Percentiles rank a stretch among this genome's conserved stretches.
Conservation (phyloP, 2,329 filamentous ascomycete species). For the Chlorencoelia australis region DNA sequence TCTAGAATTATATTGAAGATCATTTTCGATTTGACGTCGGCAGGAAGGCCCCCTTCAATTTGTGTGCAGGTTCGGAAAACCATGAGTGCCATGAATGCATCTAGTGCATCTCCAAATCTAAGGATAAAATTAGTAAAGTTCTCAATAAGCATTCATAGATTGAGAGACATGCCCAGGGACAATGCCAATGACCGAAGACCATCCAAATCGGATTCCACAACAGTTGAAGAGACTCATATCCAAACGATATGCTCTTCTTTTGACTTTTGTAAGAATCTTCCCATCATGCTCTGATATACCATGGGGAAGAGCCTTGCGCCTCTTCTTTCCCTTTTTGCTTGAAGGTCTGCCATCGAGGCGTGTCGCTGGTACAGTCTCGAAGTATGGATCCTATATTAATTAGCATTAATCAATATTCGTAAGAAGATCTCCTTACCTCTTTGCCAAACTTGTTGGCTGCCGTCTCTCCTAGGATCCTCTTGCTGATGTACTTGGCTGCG, state of each 20-base stretch:
- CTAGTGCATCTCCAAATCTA: conserved; percentile 65
- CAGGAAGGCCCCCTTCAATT: conserved; percentile 67
- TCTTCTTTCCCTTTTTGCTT: conserved; percentile 64
- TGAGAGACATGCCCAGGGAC: conserved; percentile 59
- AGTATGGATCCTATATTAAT: conserved; percentile 69
- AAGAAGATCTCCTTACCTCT: conserved; percentile 33
- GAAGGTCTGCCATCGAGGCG: conserved; percentile 52
- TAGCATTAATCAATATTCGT: conserved; percentile 7
- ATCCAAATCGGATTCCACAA: conserved; percentile 76
- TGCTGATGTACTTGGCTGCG: conserved; percentile 44
- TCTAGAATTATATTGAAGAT: conserved; percentile 68
- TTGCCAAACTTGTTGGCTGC: conserved; percentile 47
- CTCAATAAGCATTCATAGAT: conserved; percentile 8
- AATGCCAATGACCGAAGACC: conserved; percentile 76
- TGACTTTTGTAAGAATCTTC: conserved; percentile 74
- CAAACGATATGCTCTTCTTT: conserved; percentile 73
- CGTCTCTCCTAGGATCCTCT: conserved; percentile 47
- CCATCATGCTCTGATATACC: conserved; percentile 78
- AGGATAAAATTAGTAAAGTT: conserved; percentile 16
- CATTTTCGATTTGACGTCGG: conserved; percentile 57
- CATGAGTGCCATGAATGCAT: conserved; percentile 63
- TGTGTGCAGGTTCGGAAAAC: conserved; percentile 63
- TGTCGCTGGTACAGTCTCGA: conserved; percentile 70
- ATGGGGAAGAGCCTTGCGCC: conserved; percentile 72
- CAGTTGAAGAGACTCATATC: conserved; percentile 79